phyloP scores from a whole-genome alignment of 148 eudicot species.

The Polygonum aviculare region DNA sequence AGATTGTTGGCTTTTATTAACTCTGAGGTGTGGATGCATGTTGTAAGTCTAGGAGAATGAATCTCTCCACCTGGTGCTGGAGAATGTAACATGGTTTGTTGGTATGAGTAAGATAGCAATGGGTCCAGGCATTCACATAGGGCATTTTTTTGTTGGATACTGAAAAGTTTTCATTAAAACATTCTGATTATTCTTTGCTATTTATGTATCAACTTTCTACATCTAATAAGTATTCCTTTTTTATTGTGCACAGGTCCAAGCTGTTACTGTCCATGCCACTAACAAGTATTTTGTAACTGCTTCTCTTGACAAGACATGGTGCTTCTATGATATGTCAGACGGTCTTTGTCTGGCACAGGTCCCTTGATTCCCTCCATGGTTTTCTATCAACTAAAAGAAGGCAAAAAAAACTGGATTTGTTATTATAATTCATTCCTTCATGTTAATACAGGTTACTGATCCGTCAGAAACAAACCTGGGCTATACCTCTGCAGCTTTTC shows the following conservation, averaged over 20 bases:
- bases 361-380: background rate
- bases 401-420: background rate
- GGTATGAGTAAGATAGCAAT: too few species aligned
- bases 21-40: background rate
- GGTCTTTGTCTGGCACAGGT: constrained; percentile 93
- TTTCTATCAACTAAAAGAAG: background rate
- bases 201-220: background rate
- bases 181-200: background rate
- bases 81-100: background rate
- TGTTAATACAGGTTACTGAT: constrained; percentile 58
- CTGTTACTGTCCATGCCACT: constrained; percentile 88
- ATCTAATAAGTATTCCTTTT: background rate
- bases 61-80: background rate
- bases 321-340: constrained; percentile 80
- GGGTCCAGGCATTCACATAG: background rate
- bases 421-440: background rate
- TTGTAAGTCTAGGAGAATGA: background rate
- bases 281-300: constrained; percentile 79
- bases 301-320: constrained; percentile 91
- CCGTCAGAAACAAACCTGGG: constrained; percentile 47
- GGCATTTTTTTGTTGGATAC: background rate
- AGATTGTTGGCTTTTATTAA: background rate
- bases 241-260: constrained; percentile 58
- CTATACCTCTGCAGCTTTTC: constrained; percentile 91
- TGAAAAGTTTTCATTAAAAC: background rate